Evolutionary conservation across 441 rosid genomes (phyloP).

Genomic region (Populus hybrid): DNA sequence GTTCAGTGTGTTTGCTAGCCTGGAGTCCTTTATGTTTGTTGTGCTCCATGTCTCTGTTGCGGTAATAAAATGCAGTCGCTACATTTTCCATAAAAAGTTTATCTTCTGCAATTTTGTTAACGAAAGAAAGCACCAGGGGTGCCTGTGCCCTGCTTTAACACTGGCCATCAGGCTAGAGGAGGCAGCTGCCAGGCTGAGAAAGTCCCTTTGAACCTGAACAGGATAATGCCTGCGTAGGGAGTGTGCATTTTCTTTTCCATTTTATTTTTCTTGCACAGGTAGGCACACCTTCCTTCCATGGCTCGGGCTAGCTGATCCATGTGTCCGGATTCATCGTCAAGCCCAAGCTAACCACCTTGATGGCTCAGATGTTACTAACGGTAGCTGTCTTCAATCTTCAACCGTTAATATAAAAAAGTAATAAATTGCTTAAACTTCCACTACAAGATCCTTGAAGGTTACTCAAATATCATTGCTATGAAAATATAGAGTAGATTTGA

Average conservation of each 20-base stretch:
- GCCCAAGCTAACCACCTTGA: conserved; percentile 8
- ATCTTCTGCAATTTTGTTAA: conserved; percentile 36
- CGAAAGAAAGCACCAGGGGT: conserved; percentile 92
- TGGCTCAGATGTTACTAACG: conserved; percentile 4
- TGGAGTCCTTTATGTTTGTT: conserved; percentile 27
- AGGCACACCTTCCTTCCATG: conserved; percentile 30
- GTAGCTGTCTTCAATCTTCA: not conserved
- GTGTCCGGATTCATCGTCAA: conserved; percentile 16
- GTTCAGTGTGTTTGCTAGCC: conserved; percentile 25
- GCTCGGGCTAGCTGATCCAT: conserved; percentile 29
- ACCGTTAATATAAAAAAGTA: not conserved
- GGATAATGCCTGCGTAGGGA: conserved; percentile 99
- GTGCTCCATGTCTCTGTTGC: conserved; percentile 12
- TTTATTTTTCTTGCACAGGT: conserved; percentile 46
- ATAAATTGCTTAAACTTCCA: not conserved
- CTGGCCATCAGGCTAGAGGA: conserved; percentile 28
- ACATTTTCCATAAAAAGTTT: not conserved
- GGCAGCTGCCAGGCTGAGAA: conserved; percentile 82
- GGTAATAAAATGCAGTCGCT: conserved; percentile 26
- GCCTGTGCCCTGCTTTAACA: conserved; percentile 62
- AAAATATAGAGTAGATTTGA: no score
- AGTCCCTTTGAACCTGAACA: conserved; percentile 99
- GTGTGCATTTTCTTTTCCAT: conserved; percentile 55
- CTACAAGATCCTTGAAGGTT: not conserved
- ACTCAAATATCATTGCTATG: not conserved